Evolutionary conservation across 768 basidiomycete genomes (phyloP).

Genomic region (Psilocybe cyanescens): DNA sequence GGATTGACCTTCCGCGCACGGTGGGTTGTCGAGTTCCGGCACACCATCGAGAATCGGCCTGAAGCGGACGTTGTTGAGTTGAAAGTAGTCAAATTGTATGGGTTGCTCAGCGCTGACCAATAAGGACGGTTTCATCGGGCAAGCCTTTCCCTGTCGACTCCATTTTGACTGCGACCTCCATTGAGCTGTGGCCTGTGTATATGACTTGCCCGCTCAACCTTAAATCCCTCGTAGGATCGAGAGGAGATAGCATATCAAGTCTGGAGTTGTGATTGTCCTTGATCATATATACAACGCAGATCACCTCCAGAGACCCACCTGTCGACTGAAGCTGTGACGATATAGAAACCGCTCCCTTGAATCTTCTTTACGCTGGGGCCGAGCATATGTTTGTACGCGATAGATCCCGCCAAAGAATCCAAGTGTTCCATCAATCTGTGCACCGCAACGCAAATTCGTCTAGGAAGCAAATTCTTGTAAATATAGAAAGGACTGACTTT

Average conservation of each 20-base stretch:
- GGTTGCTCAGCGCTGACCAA: slow-evolving; percentile 45
- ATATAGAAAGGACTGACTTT: slow-evolving; percentile 39
- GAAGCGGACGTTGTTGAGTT: no score
- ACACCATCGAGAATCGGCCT: slow-evolving; percentile 96
- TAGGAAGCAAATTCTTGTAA: background rate
- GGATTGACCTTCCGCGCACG: slow-evolving; percentile 67
- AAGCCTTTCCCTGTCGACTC: slow-evolving; percentile 57
- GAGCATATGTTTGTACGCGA: slow-evolving; percentile 83
- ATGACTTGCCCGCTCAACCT: slow-evolving; percentile 82
- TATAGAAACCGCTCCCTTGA: slow-evolving; percentile 71
- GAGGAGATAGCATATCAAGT: slow-evolving; percentile 66
- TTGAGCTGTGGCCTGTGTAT: slow-evolving; percentile 74
- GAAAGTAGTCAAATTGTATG: no score
- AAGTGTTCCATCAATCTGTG: slow-evolving; percentile 75
- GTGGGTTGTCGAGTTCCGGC: slow-evolving; percentile 70
- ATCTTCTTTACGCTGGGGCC: slow-evolving; percentile 63
- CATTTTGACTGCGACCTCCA: slow-evolving; percentile 90
- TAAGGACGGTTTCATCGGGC: slow-evolving; percentile 62
- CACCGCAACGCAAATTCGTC: background rate
- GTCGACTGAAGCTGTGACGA: slow-evolving; percentile 86
- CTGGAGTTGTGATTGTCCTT: slow-evolving; percentile 31
- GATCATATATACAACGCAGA: background rate
- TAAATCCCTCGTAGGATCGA: slow-evolving; percentile 67
- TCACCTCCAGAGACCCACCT: slow-evolving; percentile 39
- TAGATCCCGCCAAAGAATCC: slow-evolving; percentile 84